Evolutionary conservation across 2,329 filamentous ascomycete genomes (phyloP).

Genomic region (Fusarium marasasianum): DNA sequence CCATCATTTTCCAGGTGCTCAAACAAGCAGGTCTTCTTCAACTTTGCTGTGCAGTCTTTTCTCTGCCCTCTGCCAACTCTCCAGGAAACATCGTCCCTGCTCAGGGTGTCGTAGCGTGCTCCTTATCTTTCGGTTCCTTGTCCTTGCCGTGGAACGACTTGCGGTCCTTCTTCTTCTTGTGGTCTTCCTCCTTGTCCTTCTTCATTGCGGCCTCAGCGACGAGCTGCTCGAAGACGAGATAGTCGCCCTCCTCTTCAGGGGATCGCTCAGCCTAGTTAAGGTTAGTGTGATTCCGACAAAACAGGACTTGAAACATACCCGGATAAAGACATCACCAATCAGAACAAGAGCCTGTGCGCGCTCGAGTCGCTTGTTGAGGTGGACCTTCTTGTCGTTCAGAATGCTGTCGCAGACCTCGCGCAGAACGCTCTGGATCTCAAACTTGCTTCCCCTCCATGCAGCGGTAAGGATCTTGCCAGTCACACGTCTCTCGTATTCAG

Average conservation of each 20-base stretch:
- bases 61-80: background rate
- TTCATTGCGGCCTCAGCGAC: conserved; percentile 96
- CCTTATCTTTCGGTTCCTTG: conserved; percentile 25
- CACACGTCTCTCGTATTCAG: conserved; percentile 93
- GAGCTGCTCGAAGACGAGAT: conserved; percentile 97
- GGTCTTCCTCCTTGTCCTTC: conserved; percentile 76
- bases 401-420: conserved; percentile 93
- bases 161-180: conserved; percentile 67
- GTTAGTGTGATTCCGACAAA: conserved; percentile 3
- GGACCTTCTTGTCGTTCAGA: conserved; percentile 80
- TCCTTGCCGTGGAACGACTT: conserved; percentile 42
- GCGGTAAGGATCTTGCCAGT: conserved; percentile 98
- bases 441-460: conserved; percentile 95
- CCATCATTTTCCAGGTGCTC: conserved; percentile 4
- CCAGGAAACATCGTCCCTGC: background rate
- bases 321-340: conserved; percentile 87
- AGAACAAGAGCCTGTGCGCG: conserved; percentile 89
- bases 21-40: background rate
- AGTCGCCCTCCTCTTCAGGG: conserved; percentile 96
- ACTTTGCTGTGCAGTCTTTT: background rate
- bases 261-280: conserved; percentile 78
- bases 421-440: conserved; percentile 96
- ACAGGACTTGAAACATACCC: conserved; percentile 63
- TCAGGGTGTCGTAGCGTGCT: conserved; percentile 8
- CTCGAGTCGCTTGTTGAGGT: conserved; percentile 86